A percentile compares a stretch with the other conserved stretches of the same genome.
Conservation (phyloP, 768 basidiomycete genomes). For the Termitomyces bulborhizus region DNA sequence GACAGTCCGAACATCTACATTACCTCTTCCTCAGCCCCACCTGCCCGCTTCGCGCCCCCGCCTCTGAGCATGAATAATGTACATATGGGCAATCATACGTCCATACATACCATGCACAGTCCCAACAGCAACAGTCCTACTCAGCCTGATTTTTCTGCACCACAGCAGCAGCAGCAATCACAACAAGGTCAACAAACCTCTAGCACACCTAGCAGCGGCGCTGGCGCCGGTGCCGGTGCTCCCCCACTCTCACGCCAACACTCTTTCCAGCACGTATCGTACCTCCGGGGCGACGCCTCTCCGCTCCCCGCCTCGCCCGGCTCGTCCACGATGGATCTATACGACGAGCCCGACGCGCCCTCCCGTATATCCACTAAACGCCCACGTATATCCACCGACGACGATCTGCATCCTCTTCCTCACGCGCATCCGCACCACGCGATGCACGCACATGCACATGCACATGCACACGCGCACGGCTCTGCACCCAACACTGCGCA, state of each 20-base stretch:
- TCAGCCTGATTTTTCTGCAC: slow-evolving; percentile 29
- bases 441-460: background rate
- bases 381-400: slow-evolving; percentile 42
- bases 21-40: slow-evolving; percentile 33
- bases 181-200: background rate
- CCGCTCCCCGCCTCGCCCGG: slow-evolving; percentile 35
- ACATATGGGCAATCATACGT: slow-evolving; percentile 21
- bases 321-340: slow-evolving; percentile 33
- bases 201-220: background rate
- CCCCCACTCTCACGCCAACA: slow-evolving; percentile 51
- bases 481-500: slow-evolving; percentile 19
- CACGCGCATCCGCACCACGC: background rate
- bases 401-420: slow-evolving; percentile 9
- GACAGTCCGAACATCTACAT: slow-evolving; percentile 69
- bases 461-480: slow-evolving; percentile 5
- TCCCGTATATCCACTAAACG: slow-evolving; percentile 37
- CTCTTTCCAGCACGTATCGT: slow-evolving; percentile 49
- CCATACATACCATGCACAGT: slow-evolving; percentile 38
- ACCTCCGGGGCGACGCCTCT: slow-evolving; percentile 26
- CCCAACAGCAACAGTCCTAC: slow-evolving; percentile 29
- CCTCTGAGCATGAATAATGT: slow-evolving; percentile 26
- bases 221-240: background rate
- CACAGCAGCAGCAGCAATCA: slow-evolving; percentile 3
- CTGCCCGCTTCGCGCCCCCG: slow-evolving; percentile 35
- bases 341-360: slow-evolving; percentile 30